Conservation (phyloP, 345 rosid species). For the Syzygium aromaticum region DNA sequence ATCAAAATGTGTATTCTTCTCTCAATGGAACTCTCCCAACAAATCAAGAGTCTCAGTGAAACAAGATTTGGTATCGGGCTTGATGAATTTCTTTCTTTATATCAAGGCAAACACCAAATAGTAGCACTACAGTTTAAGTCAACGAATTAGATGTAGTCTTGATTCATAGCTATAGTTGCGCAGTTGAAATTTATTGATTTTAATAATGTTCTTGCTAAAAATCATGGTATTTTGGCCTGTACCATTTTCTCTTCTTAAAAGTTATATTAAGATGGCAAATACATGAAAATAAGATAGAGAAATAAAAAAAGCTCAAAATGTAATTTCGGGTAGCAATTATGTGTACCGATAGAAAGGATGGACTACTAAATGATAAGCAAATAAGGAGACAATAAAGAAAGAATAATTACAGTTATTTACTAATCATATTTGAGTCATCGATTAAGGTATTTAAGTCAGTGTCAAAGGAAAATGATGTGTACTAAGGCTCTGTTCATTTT, state of each 20-base stretch:
- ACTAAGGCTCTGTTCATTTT: too few species aligned
- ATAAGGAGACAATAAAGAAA: too few species aligned
- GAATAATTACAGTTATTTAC: background rate
- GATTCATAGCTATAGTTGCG: background rate
- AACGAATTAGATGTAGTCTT: background rate
- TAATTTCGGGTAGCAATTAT: background rate
- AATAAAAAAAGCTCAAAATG: background rate
- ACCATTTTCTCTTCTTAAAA: background rate
- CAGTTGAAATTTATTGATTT: background rate
- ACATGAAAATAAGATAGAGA: background rate
- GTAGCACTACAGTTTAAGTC: background rate
- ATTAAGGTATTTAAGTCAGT: background rate
- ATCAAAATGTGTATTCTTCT: background rate
- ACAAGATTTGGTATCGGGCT: background rate
- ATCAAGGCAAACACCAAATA: background rate
- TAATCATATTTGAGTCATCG: background rate
- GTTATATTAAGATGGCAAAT: background rate
- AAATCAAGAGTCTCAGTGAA: background rate
- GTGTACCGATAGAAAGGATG: background rate
- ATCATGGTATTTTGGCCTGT: background rate
- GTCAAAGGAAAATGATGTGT: background rate
- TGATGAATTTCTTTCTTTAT: background rate
- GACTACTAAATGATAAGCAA: background rate
- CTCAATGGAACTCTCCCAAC: background rate
- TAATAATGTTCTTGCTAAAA: background rate